Conservation (phyloP, 495 filamentous ascomycete genomes). For the Schizothecium vesticola region DNA sequence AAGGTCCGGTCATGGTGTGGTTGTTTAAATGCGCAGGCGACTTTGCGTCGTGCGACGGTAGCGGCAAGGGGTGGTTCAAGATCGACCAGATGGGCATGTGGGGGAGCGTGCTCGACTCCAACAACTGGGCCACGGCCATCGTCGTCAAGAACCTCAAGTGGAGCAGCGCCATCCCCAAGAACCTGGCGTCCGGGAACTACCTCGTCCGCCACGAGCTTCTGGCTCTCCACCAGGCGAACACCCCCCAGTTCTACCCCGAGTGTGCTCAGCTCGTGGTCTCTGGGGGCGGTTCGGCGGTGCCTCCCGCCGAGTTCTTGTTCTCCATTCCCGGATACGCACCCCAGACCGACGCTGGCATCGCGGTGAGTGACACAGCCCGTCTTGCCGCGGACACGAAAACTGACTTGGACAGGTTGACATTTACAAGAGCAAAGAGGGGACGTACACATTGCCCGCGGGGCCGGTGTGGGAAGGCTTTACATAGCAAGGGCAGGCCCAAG, state of each 20-base stretch:
- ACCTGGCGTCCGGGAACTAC: constrained; percentile 36
- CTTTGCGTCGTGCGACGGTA: constrained; percentile 34
- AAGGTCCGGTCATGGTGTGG: constrained; percentile 45
- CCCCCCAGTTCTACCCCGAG: constrained; percentile 38
- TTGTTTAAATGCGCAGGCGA: constrained; percentile 37
- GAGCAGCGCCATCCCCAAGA: constrained; percentile 35
- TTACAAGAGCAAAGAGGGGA: constrained; percentile 39
- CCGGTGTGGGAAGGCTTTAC: constrained; percentile 44
- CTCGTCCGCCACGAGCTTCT: constrained; percentile 40
- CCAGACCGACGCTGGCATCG: constrained; percentile 46
- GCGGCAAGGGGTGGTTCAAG: constrained; percentile 44
- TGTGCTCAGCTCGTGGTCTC: constrained; percentile 41
- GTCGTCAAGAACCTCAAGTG: constrained; percentile 45
- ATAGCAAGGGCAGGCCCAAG: background rate
- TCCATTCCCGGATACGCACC: constrained; percentile 46
- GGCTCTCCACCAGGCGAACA: constrained; percentile 35
- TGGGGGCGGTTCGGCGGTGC: constrained; percentile 29
- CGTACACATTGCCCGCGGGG: constrained; percentile 48
- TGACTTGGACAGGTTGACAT: constrained; percentile 37
- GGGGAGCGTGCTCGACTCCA: constrained; percentile 37
- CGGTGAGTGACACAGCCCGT: constrained; percentile 22
- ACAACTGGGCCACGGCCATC: constrained; percentile 47
- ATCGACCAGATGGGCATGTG: constrained; percentile 42
- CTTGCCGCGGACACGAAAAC: background rate
- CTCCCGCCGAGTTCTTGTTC: constrained; percentile 30